Evolutionary conservation across 2,329 filamentous ascomycete species (phyloP).

Genomic region (Dactylellina parvicollis): DNA sequence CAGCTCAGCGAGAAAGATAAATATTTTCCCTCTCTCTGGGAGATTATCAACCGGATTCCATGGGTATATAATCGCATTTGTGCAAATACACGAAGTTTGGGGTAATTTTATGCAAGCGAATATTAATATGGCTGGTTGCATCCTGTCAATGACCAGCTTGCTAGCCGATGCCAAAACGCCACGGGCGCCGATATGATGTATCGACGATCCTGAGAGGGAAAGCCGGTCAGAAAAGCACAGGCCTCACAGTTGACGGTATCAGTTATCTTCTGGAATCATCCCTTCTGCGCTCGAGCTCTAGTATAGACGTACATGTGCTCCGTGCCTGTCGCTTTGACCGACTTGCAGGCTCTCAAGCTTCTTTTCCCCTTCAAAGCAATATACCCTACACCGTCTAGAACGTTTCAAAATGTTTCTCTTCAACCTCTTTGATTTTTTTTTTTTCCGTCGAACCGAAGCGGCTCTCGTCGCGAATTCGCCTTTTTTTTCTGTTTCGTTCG

Average conservation of each 20-base stretch:
- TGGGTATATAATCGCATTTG: conserved; percentile 3
- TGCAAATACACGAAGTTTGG: background rate
- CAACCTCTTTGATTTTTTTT: no score
- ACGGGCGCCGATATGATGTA: conserved; percentile 10
- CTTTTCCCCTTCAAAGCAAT: conserved; percentile 1
- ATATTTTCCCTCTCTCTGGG: conserved; percentile 3
- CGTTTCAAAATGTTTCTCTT: conserved; percentile 40
- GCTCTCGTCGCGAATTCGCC: no score
- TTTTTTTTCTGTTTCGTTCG: background rate
- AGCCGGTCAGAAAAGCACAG: conserved; percentile 21
- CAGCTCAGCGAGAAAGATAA: conserved; percentile 9
- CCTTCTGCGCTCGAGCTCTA: background rate
- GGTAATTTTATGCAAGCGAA: conserved; percentile 30
- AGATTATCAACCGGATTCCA: conserved; percentile 7
- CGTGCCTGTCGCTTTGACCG: background rate
- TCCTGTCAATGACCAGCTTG: conserved; percentile 9
- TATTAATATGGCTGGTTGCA: conserved; percentile 47
- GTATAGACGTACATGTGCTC: no score
- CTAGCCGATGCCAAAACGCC: conserved; percentile 30
- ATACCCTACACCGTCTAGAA: conserved; percentile 36
- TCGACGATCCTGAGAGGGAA: background rate
- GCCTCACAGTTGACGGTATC: conserved; percentile 17
- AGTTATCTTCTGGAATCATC: no score
- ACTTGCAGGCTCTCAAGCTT: background rate
- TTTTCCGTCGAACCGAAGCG: no score